Conservation (phyloP, 306 rosid genomes). For the Carpinus viminea region DNA sequence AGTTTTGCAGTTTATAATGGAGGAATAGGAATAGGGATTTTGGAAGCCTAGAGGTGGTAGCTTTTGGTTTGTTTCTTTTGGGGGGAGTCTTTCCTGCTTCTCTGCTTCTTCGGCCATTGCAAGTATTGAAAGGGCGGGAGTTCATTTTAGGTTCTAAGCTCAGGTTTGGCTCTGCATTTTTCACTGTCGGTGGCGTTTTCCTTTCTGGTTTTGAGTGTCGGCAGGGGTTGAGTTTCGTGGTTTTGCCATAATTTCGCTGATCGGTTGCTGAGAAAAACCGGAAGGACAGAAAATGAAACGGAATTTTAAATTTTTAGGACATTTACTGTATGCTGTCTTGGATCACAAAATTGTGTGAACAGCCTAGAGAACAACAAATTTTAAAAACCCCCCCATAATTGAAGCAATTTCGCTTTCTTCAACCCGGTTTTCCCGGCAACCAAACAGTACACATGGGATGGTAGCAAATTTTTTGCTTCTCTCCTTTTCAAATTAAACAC, state of each 20-base stretch:
- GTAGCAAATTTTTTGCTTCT: neutral
- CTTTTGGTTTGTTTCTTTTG: neutral
- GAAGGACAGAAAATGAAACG: neutral
- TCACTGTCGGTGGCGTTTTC: constrained; percentile 7
- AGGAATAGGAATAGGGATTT: constrained; percentile 22
- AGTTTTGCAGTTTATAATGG: neutral
- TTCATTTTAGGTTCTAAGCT: neutral
- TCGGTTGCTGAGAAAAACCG: constrained; percentile 21
- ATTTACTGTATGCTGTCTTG: neutral
- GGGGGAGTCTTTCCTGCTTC: neutral
- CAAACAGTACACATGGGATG: neutral
- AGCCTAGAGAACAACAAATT: neutral
- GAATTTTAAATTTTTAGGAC: neutral
- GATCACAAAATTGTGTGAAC: neutral
- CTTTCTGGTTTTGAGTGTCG: neutral
- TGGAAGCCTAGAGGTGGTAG: neutral
- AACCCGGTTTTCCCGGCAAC: neutral
- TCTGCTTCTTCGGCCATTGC: neutral
- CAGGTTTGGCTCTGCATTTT: constrained; percentile 43
- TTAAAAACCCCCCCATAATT: neutral
- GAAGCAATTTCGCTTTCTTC: neutral
- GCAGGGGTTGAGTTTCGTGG: neutral
- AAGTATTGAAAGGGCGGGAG: constrained; percentile 10
- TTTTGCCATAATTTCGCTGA: neutral
- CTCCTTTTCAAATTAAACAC: neutral